A percentile compares a stretch with the other conserved stretches of the same genome.
Evolutionary conservation across 2,329 filamentous ascomycete species (phyloP).

Genomic region (Bipolaris cookei): DNA sequence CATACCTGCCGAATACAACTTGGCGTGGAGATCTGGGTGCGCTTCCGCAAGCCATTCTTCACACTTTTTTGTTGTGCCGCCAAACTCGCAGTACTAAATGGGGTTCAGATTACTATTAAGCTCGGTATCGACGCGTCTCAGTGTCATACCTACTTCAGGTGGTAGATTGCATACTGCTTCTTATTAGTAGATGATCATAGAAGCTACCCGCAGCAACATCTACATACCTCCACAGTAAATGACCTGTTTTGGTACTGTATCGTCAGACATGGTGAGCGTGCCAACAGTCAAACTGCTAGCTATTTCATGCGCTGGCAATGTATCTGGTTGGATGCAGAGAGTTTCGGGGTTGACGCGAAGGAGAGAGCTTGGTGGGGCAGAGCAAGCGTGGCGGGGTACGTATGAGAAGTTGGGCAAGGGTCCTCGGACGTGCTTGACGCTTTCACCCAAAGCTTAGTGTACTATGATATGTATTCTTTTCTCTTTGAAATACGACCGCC

Average conservation of each 20-base stretch:
- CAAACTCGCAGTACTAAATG: slow-evolving; percentile 94
- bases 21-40: slow-evolving; percentile 74
- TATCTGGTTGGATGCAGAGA: slow-evolving; percentile 9
- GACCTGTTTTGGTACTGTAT: slow-evolving; percentile 58
- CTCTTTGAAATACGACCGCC: too few relatives aligned
- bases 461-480: too few relatives aligned
- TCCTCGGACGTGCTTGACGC: slow-evolving; percentile 4
- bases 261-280: slow-evolving; percentile 39
- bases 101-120: slow-evolving; percentile 15
- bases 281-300: not conserved
- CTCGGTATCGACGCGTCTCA: slow-evolving; percentile 9
- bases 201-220: not conserved
- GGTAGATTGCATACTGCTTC: slow-evolving; percentile 67
- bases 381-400: slow-evolving; percentile 21
- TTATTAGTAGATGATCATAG: slow-evolving; percentile 26
- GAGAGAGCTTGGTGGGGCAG: slow-evolving; percentile 21
- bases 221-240: slow-evolving; percentile 67
- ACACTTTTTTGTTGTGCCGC: slow-evolving; percentile 94
- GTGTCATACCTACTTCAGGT: slow-evolving; percentile 66
- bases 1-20: slow-evolving; percentile 85
- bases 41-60: slow-evolving; percentile 89
- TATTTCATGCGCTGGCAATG: not conserved
- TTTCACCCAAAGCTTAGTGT: not conserved
- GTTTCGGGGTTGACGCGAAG: slow-evolving; percentile 19
- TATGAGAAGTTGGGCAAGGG: slow-evolving; percentile 10